Percentiles rank a stretch among this genome's conserved stretches.
phyloP scores from a whole-genome alignment of 495 filamentous ascomycete species.

The Margaritispora aquatica region DNA sequence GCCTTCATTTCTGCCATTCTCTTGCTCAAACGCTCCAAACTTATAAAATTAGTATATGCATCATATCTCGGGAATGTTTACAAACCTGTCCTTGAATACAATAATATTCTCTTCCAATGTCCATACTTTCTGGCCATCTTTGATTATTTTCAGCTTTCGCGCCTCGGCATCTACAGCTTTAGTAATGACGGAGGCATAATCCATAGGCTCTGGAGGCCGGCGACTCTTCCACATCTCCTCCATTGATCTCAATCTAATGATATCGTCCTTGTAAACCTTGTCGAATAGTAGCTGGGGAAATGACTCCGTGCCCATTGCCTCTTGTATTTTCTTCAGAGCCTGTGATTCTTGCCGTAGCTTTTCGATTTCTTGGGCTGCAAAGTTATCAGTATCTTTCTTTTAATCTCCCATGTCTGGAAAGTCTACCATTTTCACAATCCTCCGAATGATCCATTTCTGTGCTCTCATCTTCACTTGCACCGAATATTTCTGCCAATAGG shows the following conservation, averaged over 20 bases:
- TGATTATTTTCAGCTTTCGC: conserved; percentile 41
- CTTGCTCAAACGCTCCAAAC: conserved; percentile 67
- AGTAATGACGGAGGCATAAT: conserved; percentile 48
- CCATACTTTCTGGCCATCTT: conserved; percentile 75
- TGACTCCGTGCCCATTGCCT: conserved; percentile 74
- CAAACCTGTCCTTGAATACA: conserved; percentile 75
- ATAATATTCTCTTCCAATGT: conserved; percentile 70
- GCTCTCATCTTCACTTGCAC: conserved; percentile 78
- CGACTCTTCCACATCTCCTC: conserved; percentile 95
- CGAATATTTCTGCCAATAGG: conserved; percentile 73
- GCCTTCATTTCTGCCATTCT: conserved; percentile 58
- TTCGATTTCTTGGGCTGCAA: conserved; percentile 70
- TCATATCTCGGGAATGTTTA: not conserved
- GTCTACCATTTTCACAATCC: conserved; percentile 79
- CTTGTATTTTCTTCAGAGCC: conserved; percentile 73
- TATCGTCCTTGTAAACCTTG: conserved; percentile 87
- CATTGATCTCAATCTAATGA: conserved; percentile 77
- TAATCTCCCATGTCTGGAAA: not conserved
- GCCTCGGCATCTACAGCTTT: conserved; percentile 29
- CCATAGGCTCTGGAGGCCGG: conserved; percentile 63
- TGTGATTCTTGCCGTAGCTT: conserved; percentile 77
- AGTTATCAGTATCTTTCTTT: not conserved
- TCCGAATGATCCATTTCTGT: conserved; percentile 69
- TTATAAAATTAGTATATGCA: conserved; percentile 24
- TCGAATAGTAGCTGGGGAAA: conserved; percentile 80